Base-by-base conservation (phyloP, 352 stramenopile species). In the Poterioochromonas sp. region DNA sequence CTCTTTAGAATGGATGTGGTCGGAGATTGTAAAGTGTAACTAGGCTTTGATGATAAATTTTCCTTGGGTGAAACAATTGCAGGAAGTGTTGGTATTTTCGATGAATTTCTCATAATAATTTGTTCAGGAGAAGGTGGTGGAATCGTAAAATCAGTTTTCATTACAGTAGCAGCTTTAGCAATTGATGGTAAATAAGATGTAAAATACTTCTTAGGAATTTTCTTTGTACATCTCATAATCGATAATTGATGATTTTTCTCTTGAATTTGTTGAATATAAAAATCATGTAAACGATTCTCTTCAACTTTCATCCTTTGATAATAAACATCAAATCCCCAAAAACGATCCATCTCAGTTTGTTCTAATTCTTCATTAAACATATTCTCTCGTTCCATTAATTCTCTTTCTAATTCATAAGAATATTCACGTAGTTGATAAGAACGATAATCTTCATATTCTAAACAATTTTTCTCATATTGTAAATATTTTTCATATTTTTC, bases 291-390 rank as follows among this genome's bases (percentile, higher is more conserved):
- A 8, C 69, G 18, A 11, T 34, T n/a, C 39, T 76, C 69, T 63
- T 76, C 69, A 29, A 26, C 5, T 2, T 60, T 8, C n/a, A 63
- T 20, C 5, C n/a, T n/a, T 5, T 68, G 8, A 11, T 63, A 12
- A 29, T 44, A 76, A 37, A n/a, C 3, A 63, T 76, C 69, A 18
- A 76, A n/a, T 11, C 69, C 69, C 69, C 69, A 76, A 63, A 76
- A 76, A 5, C 35, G n/a, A 40, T 76, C 69, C 5, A 76, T 35
- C n/a, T 76, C 69, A 22, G 1, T 29, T 40, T 76, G 69, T 20
- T 76, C 69, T 11, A 11, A 63, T 40, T 76, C 69, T 43, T 53
- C 69, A 29, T 76, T 64, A 29, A 76, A 76, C 69, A 76, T 76
- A 40, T 64, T 5, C 39, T 65, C 40, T 22, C 39, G 11, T 40